Conservation (phyloP, 179 eudicot genomes). For the Dionaea muscipula region DNA sequence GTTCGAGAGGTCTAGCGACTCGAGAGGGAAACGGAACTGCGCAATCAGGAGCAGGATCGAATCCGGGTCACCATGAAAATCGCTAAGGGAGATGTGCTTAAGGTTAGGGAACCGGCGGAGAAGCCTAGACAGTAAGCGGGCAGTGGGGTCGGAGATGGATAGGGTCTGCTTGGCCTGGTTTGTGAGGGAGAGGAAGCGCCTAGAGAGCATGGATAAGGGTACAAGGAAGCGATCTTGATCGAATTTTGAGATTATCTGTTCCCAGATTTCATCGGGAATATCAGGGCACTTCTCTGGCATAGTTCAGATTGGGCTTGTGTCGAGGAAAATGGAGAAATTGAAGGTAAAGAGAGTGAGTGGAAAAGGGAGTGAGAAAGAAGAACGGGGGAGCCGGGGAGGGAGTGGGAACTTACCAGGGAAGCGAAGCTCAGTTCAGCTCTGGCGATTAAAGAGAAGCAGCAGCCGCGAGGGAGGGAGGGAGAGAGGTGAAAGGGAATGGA, state of each 20-base stretch:
- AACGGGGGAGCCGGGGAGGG: too few species aligned
- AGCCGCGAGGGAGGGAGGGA: too few species aligned
- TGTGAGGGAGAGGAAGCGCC: conserved; percentile 35
- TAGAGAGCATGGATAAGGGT: conserved; percentile 35
- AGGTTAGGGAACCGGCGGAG: conserved; percentile 34
- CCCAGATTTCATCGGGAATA: conserved; percentile 54
- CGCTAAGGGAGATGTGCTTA: conserved; percentile 22
- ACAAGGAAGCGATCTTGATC: conserved; percentile 28
- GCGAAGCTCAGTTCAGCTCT: too few species aligned
- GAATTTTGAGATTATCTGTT: conserved; percentile 28
- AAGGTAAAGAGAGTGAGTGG: too few species aligned
- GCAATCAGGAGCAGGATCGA: conserved; percentile 19
- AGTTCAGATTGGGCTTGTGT: background rate
- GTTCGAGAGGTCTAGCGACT: conserved; percentile 32
- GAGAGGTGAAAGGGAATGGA: too few species aligned
- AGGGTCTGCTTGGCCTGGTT: conserved; percentile 32
- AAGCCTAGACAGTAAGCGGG: conserved; percentile 26
- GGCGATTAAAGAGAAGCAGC: too few species aligned
- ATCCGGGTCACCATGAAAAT: conserved; percentile 17
- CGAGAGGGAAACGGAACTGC: conserved; percentile 14
- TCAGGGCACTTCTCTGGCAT: conserved; percentile 26
- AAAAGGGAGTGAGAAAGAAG: too few species aligned
- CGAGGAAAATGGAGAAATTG: conserved; percentile 12
- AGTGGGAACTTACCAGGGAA: too few species aligned
- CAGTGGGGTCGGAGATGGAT: conserved; percentile 24